These are phyloP conservation scores for Anisodus tanguticus DNA, from an alignment of 257 asterid species.

Conservation along the genomic window DNA sequence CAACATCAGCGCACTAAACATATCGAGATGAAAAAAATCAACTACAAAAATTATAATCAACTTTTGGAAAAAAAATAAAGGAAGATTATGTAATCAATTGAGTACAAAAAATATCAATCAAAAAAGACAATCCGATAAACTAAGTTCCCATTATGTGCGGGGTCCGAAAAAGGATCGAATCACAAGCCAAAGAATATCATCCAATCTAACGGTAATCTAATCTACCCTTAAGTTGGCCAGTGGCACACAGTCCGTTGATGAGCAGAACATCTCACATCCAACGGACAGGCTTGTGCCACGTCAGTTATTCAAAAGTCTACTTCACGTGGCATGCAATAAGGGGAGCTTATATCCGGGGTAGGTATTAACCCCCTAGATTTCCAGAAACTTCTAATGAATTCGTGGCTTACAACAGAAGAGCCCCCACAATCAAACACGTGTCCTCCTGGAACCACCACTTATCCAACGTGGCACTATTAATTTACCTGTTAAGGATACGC, in stretches of 20 bases:
- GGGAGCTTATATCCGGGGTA: neutral
- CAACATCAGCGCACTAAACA: no score
- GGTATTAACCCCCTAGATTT: constrained; percentile 33
- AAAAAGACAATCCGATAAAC: no score
- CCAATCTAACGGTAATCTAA: neutral
- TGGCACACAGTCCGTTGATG: neutral
- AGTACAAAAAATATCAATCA: no score
- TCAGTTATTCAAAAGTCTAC: neutral
- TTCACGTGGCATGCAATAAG: constrained; percentile 8
- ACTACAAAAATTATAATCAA: neutral
- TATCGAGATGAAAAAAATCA: no score
- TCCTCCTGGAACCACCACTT: constrained; percentile 21
- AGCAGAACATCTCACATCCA: neutral
- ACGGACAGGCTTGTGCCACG: neutral
- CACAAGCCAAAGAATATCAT: no score
- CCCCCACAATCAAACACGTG: constrained; percentile 50
- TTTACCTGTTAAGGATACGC: constrained; percentile 64
- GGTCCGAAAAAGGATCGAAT: no score
- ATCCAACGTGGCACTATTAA: constrained; percentile 60
- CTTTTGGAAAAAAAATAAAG: no score
- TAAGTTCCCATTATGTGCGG: no score
- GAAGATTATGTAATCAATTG: no score
- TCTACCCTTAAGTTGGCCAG: neutral
- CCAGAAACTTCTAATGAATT: constrained; percentile 59
- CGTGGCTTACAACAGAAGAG: constrained; percentile 35